phyloP scores from a whole-genome alignment of 768 basidiomycete genomes.

The Paxillus rubicundulus region DNA sequence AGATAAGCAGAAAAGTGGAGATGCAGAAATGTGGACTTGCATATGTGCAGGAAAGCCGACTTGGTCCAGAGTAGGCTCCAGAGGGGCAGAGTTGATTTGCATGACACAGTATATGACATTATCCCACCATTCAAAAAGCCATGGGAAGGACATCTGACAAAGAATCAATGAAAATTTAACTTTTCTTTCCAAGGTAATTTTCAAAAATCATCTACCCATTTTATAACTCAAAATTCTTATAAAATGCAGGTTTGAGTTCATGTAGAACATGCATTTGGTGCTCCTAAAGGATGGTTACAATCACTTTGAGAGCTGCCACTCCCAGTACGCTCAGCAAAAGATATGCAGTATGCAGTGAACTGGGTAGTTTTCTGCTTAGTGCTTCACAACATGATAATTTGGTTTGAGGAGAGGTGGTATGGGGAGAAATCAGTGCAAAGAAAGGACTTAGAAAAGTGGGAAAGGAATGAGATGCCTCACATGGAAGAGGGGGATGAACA shows the following conservation, averaged over 20 bases:
- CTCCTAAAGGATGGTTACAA: not conserved
- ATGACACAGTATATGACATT: not conserved
- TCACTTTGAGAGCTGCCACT: not conserved
- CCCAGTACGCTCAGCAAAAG: not conserved
- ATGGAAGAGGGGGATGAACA: too few species aligned
- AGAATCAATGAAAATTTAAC: conserved; percentile 17
- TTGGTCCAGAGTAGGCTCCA: too few species aligned
- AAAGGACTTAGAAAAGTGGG: not conserved
- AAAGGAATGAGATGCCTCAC: not conserved
- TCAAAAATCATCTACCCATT: conserved; percentile 8
- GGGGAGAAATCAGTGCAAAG: not conserved
- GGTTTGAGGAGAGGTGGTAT: too few species aligned
- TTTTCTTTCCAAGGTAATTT: conserved; percentile 3
- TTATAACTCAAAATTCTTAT: not conserved
- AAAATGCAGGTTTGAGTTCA: not conserved
- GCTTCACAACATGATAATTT: too few species aligned
- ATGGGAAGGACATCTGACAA: conserved; percentile 12
- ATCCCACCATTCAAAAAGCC: not conserved
- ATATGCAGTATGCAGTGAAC: too few species aligned
- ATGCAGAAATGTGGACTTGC: too few species aligned
- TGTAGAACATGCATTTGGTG: conserved; percentile 4
- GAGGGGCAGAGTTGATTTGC: too few species aligned
- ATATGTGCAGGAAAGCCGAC: too few species aligned
- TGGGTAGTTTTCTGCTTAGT: too few species aligned
- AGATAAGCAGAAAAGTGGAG: too few species aligned